Conservation (phyloP, 2,329 filamentous ascomycete genomes). For the Penicillium sp. region DNA sequence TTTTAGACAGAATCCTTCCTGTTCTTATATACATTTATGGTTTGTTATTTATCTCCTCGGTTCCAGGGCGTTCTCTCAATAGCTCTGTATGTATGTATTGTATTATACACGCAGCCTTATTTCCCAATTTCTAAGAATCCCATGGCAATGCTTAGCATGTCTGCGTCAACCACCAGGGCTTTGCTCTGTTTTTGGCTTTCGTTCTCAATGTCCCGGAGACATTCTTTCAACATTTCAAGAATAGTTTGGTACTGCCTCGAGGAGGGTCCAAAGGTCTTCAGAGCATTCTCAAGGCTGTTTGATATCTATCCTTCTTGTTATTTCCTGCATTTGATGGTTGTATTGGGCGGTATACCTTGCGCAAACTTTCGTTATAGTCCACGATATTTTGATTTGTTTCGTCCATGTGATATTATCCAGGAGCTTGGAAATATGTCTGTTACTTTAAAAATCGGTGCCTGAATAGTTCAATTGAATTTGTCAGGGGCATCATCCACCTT, state of each 20-base stretch:
- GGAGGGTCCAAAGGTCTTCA: slow-evolving; percentile 40
- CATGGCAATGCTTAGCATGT: slow-evolving; percentile 37
- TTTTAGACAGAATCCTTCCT: too few relatives aligned
- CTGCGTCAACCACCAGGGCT: slow-evolving; percentile 27
- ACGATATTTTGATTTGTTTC: not conserved
- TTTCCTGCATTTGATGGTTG: not conserved
- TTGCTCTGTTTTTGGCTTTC: slow-evolving; percentile 5
- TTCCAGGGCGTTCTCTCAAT: too few relatives aligned
- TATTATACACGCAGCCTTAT: slow-evolving; percentile 4
- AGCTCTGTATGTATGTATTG: not conserved
- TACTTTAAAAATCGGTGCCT: not conserved
- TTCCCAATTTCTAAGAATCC: slow-evolving; percentile 33
- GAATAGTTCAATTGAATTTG: not conserved
- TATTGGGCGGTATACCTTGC: slow-evolving; percentile 13
- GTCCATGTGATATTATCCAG: not conserved
- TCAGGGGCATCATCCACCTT: not conserved
- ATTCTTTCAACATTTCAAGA: slow-evolving; percentile 37
- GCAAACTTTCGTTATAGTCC: slow-evolving; percentile 23
- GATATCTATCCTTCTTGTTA: slow-evolving; percentile 35
- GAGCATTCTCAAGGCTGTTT: slow-evolving; percentile 44
- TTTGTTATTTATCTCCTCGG: too few relatives aligned
- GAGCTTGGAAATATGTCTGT: not conserved
- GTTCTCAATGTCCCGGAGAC: slow-evolving; percentile 32
- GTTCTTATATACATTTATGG: too few relatives aligned
- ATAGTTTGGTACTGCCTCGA: slow-evolving; percentile 42